A percentile compares a stretch with the other conserved stretches of the same genome.
Evolutionary conservation across 2,329 filamentous ascomycete genomes (phyloP).

Genomic region (Cladosporium sp.): DNA sequence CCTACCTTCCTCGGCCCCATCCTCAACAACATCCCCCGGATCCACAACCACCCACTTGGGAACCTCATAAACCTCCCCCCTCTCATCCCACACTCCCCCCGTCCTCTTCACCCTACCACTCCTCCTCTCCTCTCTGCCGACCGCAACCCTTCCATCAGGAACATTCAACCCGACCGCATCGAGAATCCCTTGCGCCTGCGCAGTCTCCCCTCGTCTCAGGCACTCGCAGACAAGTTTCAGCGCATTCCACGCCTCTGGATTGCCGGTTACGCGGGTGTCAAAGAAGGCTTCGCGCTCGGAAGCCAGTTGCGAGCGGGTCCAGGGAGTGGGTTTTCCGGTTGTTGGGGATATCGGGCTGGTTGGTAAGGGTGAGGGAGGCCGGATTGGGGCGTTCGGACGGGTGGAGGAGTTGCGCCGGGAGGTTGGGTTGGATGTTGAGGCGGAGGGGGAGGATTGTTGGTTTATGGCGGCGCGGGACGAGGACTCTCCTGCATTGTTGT

Average conservation of each 20-base stretch:
- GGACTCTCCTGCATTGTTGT: background rate
- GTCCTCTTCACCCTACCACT: conserved; percentile 19
- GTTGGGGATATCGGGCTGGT: conserved; percentile 18
- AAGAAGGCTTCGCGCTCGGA: conserved; percentile 79
- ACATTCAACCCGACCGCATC: conserved; percentile 63
- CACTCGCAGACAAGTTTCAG: conserved; percentile 64
- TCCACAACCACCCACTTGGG: conserved; percentile 44
- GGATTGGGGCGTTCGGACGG: conserved; percentile 6
- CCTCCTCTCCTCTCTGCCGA: conserved; percentile 5
- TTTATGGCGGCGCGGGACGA: conserved; percentile 14
- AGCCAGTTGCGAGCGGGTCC: conserved; percentile 66
- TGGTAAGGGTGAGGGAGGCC: conserved; percentile 23
- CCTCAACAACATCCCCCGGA: conserved; percentile 32
- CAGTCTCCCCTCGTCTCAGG: conserved; percentile 52
- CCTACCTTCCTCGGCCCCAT: conserved; percentile 26
- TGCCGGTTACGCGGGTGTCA: conserved; percentile 78
- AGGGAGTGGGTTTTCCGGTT: conserved; percentile 37
- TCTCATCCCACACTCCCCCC: conserved; percentile 42
- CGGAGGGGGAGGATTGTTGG: conserved; percentile 1
- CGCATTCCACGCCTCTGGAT: conserved; percentile 74
- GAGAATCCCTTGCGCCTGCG: conserved; percentile 69
- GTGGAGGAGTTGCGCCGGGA: background rate
- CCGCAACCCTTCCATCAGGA: conserved; percentile 36
- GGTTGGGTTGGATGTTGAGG: background rate
- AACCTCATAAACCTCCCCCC: conserved; percentile 40